Conservation (phyloP, 805 yeast genomes). For the Metschnikowia amazonensis region DNA sequence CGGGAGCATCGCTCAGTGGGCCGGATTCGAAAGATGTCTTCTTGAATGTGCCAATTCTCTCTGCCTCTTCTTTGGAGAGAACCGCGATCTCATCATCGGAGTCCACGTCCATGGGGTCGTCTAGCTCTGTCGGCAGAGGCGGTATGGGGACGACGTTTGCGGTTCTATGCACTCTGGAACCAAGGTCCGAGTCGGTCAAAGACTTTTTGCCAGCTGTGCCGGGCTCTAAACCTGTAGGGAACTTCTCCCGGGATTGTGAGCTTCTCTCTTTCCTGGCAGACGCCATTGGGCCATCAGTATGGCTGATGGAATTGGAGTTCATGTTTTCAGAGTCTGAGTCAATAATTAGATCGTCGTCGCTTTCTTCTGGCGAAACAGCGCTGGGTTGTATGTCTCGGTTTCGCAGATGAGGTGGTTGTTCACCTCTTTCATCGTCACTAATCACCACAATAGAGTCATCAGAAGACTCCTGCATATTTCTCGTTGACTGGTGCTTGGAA, state of each 20-base stretch:
- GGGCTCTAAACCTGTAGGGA: too few species aligned
- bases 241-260: not conserved
- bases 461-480: not conserved
- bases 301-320: not conserved
- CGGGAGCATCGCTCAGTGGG: not conserved
- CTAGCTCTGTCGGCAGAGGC: not conserved
- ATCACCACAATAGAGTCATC: not conserved
- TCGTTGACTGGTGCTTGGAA: not conserved
- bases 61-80: constrained; percentile 29
- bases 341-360: not conserved
- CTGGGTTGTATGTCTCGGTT: not conserved
- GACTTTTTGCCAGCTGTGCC: too few species aligned
- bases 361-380: not conserved
- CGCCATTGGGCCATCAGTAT: not conserved
- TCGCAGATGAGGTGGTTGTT: not conserved
- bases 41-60: constrained; percentile 24
- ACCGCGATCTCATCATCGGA: constrained; percentile 28
- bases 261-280: too few species aligned
- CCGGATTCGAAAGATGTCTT: constrained; percentile 18
- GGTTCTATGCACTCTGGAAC: not conserved
- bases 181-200: too few species aligned
- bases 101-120: constrained; percentile 1
- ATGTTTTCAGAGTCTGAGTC: not conserved
- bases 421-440: not conserved
- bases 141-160: not conserved